Evolutionary conservation across 73 alveolate species (phyloP).

Genomic region (Tetrahymena malaccensis): DNA sequence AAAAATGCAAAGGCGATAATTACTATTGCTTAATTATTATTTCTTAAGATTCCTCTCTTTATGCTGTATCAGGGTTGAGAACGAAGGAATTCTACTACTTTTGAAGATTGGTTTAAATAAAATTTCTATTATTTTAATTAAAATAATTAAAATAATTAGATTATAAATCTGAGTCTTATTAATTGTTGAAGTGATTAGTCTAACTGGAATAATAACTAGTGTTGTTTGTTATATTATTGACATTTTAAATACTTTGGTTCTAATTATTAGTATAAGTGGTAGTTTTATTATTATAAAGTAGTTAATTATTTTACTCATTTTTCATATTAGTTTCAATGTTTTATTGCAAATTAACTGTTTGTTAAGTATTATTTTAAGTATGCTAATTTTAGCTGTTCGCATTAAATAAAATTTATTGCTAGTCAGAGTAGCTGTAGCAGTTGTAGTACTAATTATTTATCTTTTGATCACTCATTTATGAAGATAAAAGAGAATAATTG

Average conservation of each 20-base stretch:
- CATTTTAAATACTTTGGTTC: too few species aligned
- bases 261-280: background rate
- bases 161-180: background rate
- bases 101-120: background rate
- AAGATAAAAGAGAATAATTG: background rate
- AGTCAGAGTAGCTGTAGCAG: background rate
- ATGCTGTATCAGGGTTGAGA: background rate
- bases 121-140: background rate
- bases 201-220: background rate
- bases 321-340: background rate
- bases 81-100: background rate
- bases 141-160: background rate
- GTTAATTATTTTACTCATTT: background rate
- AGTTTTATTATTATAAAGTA: background rate
- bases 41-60: background rate
- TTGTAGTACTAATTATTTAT: background rate
- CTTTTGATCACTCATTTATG: background rate
- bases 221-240: too few species aligned
- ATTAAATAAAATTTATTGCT: too few species aligned
- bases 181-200: background rate
- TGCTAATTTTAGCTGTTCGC: background rate
- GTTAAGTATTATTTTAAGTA: background rate
- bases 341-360: background rate
- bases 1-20: background rate
- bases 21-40: background rate